Evolutionary conservation across 495 filamentous ascomycete genomes (phyloP).

Genomic region (Penicillium odoratum): DNA sequence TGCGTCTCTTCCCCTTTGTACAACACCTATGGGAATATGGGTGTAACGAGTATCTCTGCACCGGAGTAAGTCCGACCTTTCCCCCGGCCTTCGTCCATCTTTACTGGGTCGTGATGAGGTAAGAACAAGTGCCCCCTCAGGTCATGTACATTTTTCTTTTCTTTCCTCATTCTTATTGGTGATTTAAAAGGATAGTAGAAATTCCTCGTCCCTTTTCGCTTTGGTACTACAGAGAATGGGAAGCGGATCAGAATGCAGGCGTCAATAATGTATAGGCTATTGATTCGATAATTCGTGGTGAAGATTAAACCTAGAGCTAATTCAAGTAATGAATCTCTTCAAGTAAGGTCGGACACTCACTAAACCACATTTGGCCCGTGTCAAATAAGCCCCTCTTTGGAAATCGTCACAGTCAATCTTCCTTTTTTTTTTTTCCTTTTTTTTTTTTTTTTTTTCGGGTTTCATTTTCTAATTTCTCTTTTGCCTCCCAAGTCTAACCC

Average conservation of each 20-base stretch:
- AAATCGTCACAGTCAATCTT: slow-evolving; percentile 12
- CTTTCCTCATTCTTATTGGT: background rate
- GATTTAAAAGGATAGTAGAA: background rate
- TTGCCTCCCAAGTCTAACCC: slow-evolving; percentile 11
- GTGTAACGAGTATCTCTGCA: background rate
- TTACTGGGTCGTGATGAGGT: slow-evolving; percentile 5
- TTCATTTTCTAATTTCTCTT: slow-evolving; percentile 6
- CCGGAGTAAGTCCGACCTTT: slow-evolving; percentile 7
- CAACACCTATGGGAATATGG: background rate
- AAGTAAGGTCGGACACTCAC: slow-evolving; percentile 22
- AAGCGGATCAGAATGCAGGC: slow-evolving; percentile 20
- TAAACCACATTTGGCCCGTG: slow-evolving; percentile 7
- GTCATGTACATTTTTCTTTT: slow-evolving; percentile 27
- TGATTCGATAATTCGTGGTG: slow-evolving; percentile 18
- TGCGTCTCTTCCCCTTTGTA: background rate
- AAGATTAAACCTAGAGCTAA: background rate
- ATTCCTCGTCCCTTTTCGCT: slow-evolving; percentile 12
- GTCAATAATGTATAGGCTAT: slow-evolving; percentile 30
- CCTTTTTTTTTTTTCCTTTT: background rate
- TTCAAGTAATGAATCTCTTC: background rate
- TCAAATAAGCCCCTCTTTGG: background rate
- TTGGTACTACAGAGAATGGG: background rate
- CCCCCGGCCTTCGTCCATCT: background rate
- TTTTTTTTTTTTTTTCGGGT: slow-evolving; percentile 9
- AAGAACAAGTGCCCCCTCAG: slow-evolving; percentile 8